These are phyloP conservation scores for Alternaria incomplexa DNA, from an alignment of 2,329 filamentous ascomycete genomes.

Conservation along the genomic window DNA sequence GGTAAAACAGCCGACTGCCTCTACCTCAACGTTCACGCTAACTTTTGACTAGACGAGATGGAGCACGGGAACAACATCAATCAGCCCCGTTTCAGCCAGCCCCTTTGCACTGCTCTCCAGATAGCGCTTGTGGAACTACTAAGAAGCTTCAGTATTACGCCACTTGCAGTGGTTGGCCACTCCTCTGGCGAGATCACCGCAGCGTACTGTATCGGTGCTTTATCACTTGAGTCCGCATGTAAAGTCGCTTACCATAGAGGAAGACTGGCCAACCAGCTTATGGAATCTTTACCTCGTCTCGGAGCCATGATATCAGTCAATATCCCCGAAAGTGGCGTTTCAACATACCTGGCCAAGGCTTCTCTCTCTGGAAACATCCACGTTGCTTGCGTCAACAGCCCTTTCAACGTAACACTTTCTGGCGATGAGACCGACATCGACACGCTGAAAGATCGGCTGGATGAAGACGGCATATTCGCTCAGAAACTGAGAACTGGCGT, in stretches of 20 bases:
- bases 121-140: conserved; percentile 29
- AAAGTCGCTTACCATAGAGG: not conserved
- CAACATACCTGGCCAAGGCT: not conserved
- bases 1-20: not conserved
- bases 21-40: not conserved
- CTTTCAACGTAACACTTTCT: conserved; percentile 47
- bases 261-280: not conserved
- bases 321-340: not conserved
- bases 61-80: not conserved
- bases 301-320: not conserved
- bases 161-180: conserved; percentile 28
- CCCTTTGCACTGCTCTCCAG: conserved; percentile 28
- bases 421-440: conserved; percentile 36
- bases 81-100: conserved; percentile 16
- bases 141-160: conserved; percentile 14
- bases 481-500: not conserved
- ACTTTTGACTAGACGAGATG: not conserved
- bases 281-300: not conserved
- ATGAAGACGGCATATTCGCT: not conserved
- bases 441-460: not conserved
- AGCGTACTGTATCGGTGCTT: conserved; percentile 21
- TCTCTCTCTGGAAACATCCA: not conserved
- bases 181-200: conserved; percentile 40
- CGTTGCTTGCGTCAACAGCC: conserved; percentile 13
- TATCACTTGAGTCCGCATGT: conserved; percentile 3